Percentiles rank a stretch among this genome's conserved stretches.
Conservation (phyloP, 495 filamentous ascomycete genomes). For the Amorphotheca resinae region DNA sequence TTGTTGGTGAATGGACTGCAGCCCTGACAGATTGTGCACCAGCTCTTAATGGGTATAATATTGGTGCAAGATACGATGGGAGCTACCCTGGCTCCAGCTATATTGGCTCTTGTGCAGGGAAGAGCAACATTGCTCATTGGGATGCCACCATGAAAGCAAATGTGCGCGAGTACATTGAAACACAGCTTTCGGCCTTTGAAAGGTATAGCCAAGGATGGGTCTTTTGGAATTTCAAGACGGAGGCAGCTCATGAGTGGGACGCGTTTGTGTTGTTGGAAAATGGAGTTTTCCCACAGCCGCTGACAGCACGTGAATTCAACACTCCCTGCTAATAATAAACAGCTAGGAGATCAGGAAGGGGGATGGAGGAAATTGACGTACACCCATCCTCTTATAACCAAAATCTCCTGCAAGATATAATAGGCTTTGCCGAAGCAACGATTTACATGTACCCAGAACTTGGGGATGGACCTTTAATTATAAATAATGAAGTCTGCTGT, state of each 20-base stretch:
- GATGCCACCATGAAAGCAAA: slow-evolving; percentile 37
- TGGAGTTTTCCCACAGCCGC: slow-evolving; percentile 18
- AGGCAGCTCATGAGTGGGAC: slow-evolving; percentile 67
- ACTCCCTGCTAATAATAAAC: slow-evolving; percentile 6
- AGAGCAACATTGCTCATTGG: slow-evolving; percentile 38
- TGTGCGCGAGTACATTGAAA: slow-evolving; percentile 51
- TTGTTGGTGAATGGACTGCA: slow-evolving; percentile 57
- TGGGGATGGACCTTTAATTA: not conserved
- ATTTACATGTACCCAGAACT: not conserved
- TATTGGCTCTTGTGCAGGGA: slow-evolving; percentile 40
- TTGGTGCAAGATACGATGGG: slow-evolving; percentile 60
- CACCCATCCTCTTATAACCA: not conserved
- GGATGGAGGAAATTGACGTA: slow-evolving; percentile 1
- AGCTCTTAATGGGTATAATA: slow-evolving; percentile 54
- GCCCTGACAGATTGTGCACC: slow-evolving; percentile 65
- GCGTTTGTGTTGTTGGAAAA: slow-evolving; percentile 14
- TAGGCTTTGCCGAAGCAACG: not conserved
- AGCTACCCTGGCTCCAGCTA: slow-evolving; percentile 45
- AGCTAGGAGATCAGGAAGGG: not conserved
- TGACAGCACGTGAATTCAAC: slow-evolving; percentile 10
- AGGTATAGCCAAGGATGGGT: slow-evolving; percentile 53
- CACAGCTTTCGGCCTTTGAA: slow-evolving; percentile 62
- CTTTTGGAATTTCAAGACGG: slow-evolving; percentile 78
- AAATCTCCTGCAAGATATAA: not conserved
- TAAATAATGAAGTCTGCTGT: not conserved